Percentiles rank a stretch among this genome's conserved stretches.
phyloP scores from a whole-genome alignment of 1,139 yeast genomes.

The Debaryomyces subglobosus region DNA sequence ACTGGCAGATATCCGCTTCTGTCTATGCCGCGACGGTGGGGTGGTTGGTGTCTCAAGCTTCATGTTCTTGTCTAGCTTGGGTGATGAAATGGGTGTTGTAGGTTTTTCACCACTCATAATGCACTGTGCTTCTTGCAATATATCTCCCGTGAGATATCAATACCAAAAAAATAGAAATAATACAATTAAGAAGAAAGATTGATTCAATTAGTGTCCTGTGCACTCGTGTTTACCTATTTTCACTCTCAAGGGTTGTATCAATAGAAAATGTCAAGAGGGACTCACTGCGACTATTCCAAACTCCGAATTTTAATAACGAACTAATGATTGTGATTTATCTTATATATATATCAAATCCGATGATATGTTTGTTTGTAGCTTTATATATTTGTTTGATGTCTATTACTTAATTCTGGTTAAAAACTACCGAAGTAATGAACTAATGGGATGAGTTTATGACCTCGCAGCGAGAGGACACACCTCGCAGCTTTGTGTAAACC shows the following conservation, averaged over 20 bases:
- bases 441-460: constrained; percentile 1
- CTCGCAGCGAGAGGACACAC: constrained; percentile 2
- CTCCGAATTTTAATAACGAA: background rate
- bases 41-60: constrained; percentile 29
- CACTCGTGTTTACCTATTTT: background rate
- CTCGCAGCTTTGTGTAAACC: constrained; percentile 1
- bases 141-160: background rate
- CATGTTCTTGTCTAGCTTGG: constrained; percentile 23
- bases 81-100: constrained; percentile 39
- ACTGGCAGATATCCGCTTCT: constrained; percentile 25
- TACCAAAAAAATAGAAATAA: background rate
- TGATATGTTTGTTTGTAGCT: background rate
- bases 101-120: constrained; percentile 29
- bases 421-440: background rate
- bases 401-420: background rate
- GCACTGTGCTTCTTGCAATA: background rate
- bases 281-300: background rate
- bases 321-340: background rate
- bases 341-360: background rate
- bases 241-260: constrained; percentile 3
- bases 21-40: constrained; percentile 28
- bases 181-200: background rate
- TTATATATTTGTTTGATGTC: background rate
- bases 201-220: background rate
- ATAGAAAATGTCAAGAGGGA: constrained; percentile 5